These are phyloP conservation scores for Passalora sequoiae DNA, from an alignment of 2,329 filamentous ascomycete genomes.

Conservation along the genomic window DNA sequence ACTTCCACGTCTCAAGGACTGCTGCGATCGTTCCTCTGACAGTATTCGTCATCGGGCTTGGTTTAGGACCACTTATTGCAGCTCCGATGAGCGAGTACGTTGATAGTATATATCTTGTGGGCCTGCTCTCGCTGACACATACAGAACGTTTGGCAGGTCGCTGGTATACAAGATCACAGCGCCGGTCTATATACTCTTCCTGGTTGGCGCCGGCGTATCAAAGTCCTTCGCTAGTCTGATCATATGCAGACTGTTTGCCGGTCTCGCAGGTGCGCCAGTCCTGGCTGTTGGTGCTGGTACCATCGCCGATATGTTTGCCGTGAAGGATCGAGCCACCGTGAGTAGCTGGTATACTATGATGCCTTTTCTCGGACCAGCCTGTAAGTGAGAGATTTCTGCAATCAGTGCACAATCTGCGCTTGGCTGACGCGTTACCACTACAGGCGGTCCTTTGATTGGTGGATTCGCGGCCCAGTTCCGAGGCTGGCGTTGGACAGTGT, in stretches of 20 bases:
- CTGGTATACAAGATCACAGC: constrained; percentile 34
- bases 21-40: constrained; percentile 53
- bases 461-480: constrained; percentile 41
- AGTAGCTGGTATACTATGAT: constrained; percentile 38
- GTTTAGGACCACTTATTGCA: constrained; percentile 58
- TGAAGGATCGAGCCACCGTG: constrained; percentile 31
- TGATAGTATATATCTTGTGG: constrained; percentile 41
- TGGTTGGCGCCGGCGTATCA: constrained; percentile 29
- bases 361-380: constrained; percentile 38
- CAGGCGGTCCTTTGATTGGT: constrained; percentile 24
- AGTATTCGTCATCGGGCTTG: constrained; percentile 58
- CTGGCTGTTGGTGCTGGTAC: constrained; percentile 42
- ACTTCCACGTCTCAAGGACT: constrained; percentile 53
- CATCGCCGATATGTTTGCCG: constrained; percentile 37
- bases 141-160: constrained; percentile 31
- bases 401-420: background rate
- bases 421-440: background rate
- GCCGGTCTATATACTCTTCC: constrained; percentile 35
- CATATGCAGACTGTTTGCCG: constrained; percentile 45
- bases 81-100: constrained; percentile 48
- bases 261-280: constrained; percentile 33
- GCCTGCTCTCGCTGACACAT: constrained; percentile 30
- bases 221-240: constrained; percentile 22
- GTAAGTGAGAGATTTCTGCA: constrained; percentile 19
- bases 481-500: constrained; percentile 42